Percentiles rank a stretch among this genome's conserved stretches.
phyloP scores from a whole-genome alignment of 2,329 filamentous ascomycete species.

The Pseudogymnoascus sp. region DNA sequence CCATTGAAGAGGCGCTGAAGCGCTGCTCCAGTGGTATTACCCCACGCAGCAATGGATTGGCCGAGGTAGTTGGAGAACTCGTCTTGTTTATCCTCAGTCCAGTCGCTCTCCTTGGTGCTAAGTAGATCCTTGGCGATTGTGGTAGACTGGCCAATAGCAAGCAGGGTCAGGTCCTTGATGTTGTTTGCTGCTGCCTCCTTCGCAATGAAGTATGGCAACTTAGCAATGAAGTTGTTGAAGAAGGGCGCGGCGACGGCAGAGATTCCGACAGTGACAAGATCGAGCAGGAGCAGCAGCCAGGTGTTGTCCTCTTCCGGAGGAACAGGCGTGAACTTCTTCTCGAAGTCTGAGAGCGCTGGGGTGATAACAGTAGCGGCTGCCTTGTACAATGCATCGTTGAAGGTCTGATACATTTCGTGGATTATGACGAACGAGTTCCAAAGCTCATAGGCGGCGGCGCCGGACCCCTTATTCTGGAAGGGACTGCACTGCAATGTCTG shows the following conservation, averaged over 20 bases:
- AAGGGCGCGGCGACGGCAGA: constrained; percentile 24
- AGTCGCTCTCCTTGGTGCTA: constrained; percentile 17
- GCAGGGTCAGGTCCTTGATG: constrained; percentile 26
- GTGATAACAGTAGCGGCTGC: constrained; percentile 21
- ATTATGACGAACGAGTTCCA: constrained; percentile 27
- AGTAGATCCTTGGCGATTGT: constrained; percentile 28
- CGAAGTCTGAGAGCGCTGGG: constrained; percentile 21
- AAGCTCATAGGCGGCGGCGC: constrained; percentile 22
- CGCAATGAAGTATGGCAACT: constrained; percentile 19
- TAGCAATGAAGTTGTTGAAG: constrained; percentile 24
- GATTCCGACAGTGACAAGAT: constrained; percentile 28
- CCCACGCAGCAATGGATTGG: constrained; percentile 26
- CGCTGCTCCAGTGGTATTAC: neutral
- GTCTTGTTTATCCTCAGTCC: constrained; percentile 26
- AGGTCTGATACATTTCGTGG: constrained; percentile 22
- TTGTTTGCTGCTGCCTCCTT: no score
- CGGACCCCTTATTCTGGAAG: constrained; percentile 16
- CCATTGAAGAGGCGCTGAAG: constrained; percentile 26
- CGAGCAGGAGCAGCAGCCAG: constrained; percentile 29
- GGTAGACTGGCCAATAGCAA: constrained; percentile 25
- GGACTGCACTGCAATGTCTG: constrained; percentile 15
- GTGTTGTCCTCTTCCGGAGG: constrained; percentile 22
- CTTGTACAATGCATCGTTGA: constrained; percentile 17
- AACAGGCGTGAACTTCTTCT: constrained; percentile 29
- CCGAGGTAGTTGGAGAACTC: constrained; percentile 29